phyloP scores from a whole-genome alignment of 2,329 filamentous ascomycete species.

The Penicillium sp. region DNA sequence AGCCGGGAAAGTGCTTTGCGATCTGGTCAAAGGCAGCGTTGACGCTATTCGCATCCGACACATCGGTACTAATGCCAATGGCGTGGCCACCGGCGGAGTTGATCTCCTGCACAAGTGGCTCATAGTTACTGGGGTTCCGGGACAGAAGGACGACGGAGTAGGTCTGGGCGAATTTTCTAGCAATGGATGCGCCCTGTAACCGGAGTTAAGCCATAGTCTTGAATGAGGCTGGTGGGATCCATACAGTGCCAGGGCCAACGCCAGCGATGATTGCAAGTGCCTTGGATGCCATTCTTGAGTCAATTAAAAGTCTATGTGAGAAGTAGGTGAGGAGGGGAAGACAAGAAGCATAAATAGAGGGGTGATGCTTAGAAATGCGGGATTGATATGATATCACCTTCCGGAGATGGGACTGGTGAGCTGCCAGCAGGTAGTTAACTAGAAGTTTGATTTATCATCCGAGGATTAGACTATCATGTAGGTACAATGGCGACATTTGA shows the following conservation, averaged over 20 bases:
- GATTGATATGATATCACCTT: constrained; percentile 27
- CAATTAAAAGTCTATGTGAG: too few relatives aligned
- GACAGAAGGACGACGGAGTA: constrained; percentile 59
- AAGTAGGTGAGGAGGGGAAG: neutral
- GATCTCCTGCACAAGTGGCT: constrained; percentile 55
- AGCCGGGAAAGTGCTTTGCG: constrained; percentile 48
- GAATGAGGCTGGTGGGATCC: neutral
- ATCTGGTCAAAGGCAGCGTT: constrained; percentile 52
- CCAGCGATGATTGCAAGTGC: constrained; percentile 45
- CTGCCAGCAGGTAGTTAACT: neutral
- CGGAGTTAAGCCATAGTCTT: constrained; percentile 33
- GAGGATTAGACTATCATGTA: neutral
- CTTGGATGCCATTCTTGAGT: constrained; percentile 32
- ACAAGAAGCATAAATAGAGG: constrained; percentile 5
- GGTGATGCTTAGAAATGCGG: constrained; percentile 24
- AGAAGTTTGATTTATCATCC: constrained; percentile 13
- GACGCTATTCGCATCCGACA: constrained; percentile 50
- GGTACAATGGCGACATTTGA: neutral
- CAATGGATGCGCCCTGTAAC: constrained; percentile 53
- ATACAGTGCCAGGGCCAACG: constrained; percentile 45
- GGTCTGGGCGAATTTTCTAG: constrained; percentile 53
- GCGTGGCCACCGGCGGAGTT: constrained; percentile 55
- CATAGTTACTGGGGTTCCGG: constrained; percentile 54
- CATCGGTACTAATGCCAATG: constrained; percentile 57
- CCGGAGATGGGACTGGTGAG: constrained; percentile 7